phyloP scores from a whole-genome alignment of 108 stramenopile species.

The Tribonema minus region DNA sequence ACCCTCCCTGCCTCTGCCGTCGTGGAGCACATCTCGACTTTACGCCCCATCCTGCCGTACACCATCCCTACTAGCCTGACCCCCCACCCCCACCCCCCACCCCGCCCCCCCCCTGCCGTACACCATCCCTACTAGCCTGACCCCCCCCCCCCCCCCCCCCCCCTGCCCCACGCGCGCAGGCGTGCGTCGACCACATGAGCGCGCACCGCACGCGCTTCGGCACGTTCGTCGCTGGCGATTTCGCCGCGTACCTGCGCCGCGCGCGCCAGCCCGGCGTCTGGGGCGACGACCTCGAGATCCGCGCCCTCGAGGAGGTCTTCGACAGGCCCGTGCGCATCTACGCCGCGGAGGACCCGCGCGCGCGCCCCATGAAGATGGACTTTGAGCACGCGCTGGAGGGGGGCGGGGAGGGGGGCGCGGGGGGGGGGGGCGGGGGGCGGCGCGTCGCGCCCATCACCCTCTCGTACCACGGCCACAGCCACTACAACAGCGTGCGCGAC shows the following conservation, averaged over 20 bases:
- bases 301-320: constrained; percentile 51
- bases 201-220: constrained; percentile 32
- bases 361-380: constrained; percentile 37
- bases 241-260: constrained; percentile 26
- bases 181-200: constrained; percentile 47
- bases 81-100: no score
- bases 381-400: neutral
- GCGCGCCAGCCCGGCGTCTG: constrained; percentile 35
- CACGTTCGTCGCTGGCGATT: constrained; percentile 42
- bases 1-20: no score
- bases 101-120: no score
- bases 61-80: no score
- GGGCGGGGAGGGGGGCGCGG: neutral
- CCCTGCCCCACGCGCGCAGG: no score
- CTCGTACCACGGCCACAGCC: constrained; percentile 50
- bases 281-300: constrained; percentile 53
- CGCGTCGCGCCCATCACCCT: constrained; percentile 45
- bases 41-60: no score
- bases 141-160: no score
- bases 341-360: neutral
- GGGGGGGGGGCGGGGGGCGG: neutral
- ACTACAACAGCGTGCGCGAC: constrained; percentile 55
- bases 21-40: no score
- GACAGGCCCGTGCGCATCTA: constrained; percentile 50
- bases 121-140: no score